Conservation (phyloP, 306 rosid species). For the Cucurbita moschata region DNA sequence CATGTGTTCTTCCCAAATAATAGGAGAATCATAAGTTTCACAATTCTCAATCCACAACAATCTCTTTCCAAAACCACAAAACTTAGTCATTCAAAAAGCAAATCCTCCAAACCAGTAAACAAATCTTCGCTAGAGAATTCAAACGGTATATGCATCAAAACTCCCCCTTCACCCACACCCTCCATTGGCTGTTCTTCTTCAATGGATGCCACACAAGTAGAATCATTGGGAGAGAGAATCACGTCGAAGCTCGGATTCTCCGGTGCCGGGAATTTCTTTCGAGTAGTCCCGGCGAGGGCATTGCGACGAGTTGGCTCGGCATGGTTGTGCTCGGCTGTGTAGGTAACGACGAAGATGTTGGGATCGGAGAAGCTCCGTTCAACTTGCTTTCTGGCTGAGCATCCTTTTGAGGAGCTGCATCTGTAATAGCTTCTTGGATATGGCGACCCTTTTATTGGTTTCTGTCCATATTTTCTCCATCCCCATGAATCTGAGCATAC, state of each 20-base stretch:
- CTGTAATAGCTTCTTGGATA: constrained; percentile 84
- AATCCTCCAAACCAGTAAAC: constrained; percentile 1
- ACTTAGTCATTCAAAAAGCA: neutral
- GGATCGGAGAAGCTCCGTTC: constrained; percentile 63
- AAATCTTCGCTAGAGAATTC: neutral
- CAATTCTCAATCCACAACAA: neutral
- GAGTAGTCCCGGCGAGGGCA: constrained; percentile 33
- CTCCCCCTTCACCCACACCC: neutral
- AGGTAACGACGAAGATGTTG: constrained; percentile 37
- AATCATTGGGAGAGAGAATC: neutral
- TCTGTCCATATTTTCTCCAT: constrained; percentile 95
- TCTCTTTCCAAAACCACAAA: neutral
- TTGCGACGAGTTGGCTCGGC: constrained; percentile 50
- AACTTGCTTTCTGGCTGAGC: constrained; percentile 75
- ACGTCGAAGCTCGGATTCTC: neutral
- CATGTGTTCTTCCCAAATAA: neutral
- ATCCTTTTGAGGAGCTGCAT: constrained; percentile 82
- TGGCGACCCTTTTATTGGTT: constrained; percentile 90
- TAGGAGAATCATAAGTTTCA: neutral
- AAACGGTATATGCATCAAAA: neutral
- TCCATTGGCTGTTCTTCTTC: neutral
- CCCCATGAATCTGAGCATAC: constrained; percentile 60
- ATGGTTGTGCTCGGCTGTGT: constrained; percentile 69
- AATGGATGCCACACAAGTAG: neutral
- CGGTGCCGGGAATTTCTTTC: constrained; percentile 19